These are phyloP conservation scores for Fusarium fujikuroi DNA, from an alignment of 2,329 filamentous ascomycete genomes.

Conservation along the genomic window DNA sequence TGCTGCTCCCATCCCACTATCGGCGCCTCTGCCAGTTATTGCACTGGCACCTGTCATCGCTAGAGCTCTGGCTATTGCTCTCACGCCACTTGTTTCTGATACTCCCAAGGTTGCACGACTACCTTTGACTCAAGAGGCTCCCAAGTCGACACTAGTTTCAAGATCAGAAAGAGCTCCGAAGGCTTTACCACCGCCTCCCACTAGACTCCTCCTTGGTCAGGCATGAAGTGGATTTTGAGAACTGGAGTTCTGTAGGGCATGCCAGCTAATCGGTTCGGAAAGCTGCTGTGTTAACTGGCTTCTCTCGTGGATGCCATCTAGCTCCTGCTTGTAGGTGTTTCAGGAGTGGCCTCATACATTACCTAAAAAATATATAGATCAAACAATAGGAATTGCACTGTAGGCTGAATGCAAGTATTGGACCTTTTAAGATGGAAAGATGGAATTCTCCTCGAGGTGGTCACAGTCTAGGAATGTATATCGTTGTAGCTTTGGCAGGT, in stretches of 20 bases:
- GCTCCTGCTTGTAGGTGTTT: background rate
- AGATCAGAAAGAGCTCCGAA: background rate
- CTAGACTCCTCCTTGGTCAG: background rate
- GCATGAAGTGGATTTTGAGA: background rate
- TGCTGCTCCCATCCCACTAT: slow-evolving; percentile 14
- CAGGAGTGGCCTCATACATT: background rate
- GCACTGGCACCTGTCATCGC: slow-evolving; percentile 25
- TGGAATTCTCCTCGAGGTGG: background rate
- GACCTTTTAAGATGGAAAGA: background rate
- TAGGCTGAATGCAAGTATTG: background rate
- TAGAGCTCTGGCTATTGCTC: background rate
- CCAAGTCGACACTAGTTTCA: slow-evolving; percentile 13
- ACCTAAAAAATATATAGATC: background rate
- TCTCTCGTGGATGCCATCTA: background rate
- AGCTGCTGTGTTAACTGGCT: background rate
- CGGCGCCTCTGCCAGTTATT: slow-evolving; percentile 21
- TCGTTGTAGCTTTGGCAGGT: background rate
- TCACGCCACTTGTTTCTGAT: slow-evolving; percentile 4
- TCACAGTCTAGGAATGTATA: background rate
- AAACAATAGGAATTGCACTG: rapidly evolving
- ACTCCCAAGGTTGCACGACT: slow-evolving; percentile 4
- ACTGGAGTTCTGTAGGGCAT: rapidly evolving
- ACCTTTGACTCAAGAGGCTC: slow-evolving; percentile 13
- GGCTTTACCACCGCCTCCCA: background rate
- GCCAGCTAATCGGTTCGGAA: rapidly evolving